Evolutionary conservation across 768 basidiomycete genomes (phyloP).

Genomic region (Rubroboletus pulcherrimus): DNA sequence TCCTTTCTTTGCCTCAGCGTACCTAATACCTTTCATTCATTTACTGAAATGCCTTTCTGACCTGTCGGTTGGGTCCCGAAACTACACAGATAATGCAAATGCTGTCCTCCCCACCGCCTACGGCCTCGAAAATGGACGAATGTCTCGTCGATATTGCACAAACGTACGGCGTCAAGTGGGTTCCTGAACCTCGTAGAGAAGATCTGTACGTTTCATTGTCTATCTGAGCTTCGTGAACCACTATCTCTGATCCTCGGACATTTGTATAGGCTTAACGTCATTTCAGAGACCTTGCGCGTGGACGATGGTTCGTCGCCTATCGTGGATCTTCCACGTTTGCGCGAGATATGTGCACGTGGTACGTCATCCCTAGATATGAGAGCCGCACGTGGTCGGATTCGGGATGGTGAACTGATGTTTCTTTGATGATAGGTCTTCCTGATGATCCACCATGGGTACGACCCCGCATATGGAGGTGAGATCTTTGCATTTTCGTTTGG

Average conservation of each 20-base stretch:
- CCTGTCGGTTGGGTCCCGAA: not conserved
- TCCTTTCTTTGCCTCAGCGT: not conserved
- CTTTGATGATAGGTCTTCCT: slow-evolving; percentile 53
- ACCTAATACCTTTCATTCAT: not conserved
- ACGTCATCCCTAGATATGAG: slow-evolving; percentile 16
- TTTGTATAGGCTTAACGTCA: slow-evolving; percentile 42
- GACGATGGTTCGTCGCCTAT: slow-evolving; percentile 39
- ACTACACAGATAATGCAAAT: slow-evolving; percentile 46
- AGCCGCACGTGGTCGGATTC: not conserved
- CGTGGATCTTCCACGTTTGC: slow-evolving; percentile 55
- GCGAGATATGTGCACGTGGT: slow-evolving; percentile 61
- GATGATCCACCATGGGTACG: slow-evolving; percentile 73
- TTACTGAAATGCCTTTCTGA: not conserved
- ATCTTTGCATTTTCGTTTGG: not conserved
- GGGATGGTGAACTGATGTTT: not conserved
- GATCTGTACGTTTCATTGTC: slow-evolving; percentile 47
- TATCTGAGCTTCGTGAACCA: not conserved
- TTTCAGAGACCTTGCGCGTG: slow-evolving; percentile 60
- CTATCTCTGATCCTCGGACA: not conserved
- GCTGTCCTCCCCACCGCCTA: slow-evolving; percentile 49
- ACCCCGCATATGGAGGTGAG: slow-evolving; percentile 76
- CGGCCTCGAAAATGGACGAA: slow-evolving; percentile 52
- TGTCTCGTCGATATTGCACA: slow-evolving; percentile 54
- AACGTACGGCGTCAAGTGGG: slow-evolving; percentile 55
- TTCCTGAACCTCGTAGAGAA: slow-evolving; percentile 54